Evolutionary conservation across 805 yeast genomes (phyloP).

Genomic region (Pichia rugopelliculosa): DNA sequence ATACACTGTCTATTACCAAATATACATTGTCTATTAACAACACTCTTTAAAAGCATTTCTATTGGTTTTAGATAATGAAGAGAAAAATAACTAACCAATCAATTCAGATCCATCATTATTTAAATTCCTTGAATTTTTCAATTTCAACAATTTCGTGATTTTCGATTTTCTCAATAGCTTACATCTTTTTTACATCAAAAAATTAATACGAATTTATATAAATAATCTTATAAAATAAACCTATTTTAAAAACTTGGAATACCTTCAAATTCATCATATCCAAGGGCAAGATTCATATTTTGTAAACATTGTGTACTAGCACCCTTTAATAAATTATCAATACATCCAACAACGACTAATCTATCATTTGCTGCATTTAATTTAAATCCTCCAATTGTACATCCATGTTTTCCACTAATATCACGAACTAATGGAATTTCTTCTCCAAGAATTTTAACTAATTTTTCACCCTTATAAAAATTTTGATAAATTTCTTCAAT

Average conservation of each 20-base stretch:
- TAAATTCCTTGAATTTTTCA: too few species aligned
- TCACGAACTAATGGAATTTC: slow-evolving; percentile 92
- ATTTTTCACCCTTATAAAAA: slow-evolving; percentile 77
- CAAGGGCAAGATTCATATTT: slow-evolving; percentile 84
- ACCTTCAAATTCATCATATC: slow-evolving; percentile 91
- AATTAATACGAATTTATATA: too few species aligned
- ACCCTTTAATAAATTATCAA: slow-evolving; percentile 93
- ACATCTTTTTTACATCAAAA: too few species aligned
- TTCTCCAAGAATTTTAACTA: slow-evolving; percentile 81
- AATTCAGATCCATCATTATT: too few species aligned
- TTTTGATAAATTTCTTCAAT: slow-evolving; percentile 81
- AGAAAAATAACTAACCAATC: too few species aligned
- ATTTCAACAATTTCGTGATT: too few species aligned
- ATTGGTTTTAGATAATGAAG: too few species aligned
- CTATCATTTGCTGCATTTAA: slow-evolving; percentile 84
- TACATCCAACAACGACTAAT: slow-evolving; percentile 90
- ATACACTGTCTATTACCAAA: not conserved
- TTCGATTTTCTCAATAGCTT: too few species aligned
- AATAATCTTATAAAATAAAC: too few species aligned
- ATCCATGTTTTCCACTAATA: slow-evolving; percentile 90
- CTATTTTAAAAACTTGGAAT: slow-evolving; percentile 45
- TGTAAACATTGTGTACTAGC: slow-evolving; percentile 98
- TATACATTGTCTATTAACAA: not conserved
- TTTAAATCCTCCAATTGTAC: slow-evolving; percentile 91
- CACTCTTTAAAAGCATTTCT: not conserved